phyloP scores from a whole-genome alignment of 2,329 filamentous ascomycete species.

The Boeremia exigua region DNA sequence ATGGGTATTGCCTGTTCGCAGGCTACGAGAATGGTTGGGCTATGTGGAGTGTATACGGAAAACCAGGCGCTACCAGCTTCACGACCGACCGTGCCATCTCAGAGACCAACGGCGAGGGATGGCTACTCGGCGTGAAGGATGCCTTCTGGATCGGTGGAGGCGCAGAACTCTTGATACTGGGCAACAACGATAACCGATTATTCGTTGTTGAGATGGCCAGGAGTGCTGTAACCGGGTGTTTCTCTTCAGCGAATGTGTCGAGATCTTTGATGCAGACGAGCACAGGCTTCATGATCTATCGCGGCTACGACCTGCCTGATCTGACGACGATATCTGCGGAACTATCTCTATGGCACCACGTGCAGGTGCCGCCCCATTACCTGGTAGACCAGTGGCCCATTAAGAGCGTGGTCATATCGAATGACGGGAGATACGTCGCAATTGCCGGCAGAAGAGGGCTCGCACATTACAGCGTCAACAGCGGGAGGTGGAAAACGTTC shows the following conservation, averaged over 20 bases:
- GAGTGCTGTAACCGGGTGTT: slow-evolving; percentile 91
- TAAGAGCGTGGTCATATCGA: slow-evolving; percentile 81
- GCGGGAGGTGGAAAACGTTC: slow-evolving; percentile 95
- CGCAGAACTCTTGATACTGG: slow-evolving; percentile 80
- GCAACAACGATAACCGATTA: slow-evolving; percentile 74
- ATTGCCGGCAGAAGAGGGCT: slow-evolving; percentile 93
- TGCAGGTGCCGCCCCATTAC: slow-evolving; percentile 83
- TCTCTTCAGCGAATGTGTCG: slow-evolving; percentile 88
- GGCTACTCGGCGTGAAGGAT: slow-evolving; percentile 79
- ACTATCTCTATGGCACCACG: slow-evolving; percentile 91
- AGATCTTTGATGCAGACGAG: slow-evolving; percentile 88
- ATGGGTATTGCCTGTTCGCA: slow-evolving; percentile 94
- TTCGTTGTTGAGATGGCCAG: slow-evolving; percentile 93
- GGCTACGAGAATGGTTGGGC: slow-evolving; percentile 94
- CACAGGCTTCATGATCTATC: slow-evolving; percentile 87
- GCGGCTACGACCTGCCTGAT: slow-evolving; percentile 89
- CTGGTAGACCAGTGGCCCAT: slow-evolving; percentile 94
- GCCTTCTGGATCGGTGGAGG: slow-evolving; percentile 89
- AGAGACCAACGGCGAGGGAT: slow-evolving; percentile 74
- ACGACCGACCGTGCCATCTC: slow-evolving; percentile 69
- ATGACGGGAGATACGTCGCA: slow-evolving; percentile 91
- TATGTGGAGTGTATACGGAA: slow-evolving; percentile 97
- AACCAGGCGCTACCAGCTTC: slow-evolving; percentile 85
- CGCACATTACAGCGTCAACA: slow-evolving; percentile 94
- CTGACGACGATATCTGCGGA: slow-evolving; percentile 91